A percentile compares a stretch with the other conserved stretches of the same genome.
Evolutionary conservation across 352 stramenopile genomes (phyloP).

Genomic region (Phytophthora fragariae): DNA sequence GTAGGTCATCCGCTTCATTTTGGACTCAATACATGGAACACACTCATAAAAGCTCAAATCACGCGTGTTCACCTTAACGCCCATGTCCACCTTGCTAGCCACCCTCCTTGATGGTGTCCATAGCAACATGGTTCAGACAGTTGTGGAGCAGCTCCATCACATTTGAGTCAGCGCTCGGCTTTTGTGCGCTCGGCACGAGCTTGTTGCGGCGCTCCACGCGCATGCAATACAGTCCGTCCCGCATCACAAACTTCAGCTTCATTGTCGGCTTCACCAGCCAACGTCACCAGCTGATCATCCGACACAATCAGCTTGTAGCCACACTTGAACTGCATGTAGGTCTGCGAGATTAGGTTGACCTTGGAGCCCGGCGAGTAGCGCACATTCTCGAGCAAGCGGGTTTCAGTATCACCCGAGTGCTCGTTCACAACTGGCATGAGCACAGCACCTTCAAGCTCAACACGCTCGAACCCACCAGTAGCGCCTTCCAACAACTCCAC

Average conservation of each 20-base stretch:
- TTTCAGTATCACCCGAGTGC: neutral
- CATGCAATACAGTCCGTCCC: neutral
- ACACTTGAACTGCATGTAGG: conserved; percentile 9
- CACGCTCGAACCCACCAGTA: neutral
- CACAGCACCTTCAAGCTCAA: neutral
- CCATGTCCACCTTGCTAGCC: neutral
- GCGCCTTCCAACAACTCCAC: neutral
- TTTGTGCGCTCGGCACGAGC: neutral
- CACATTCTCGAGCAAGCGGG: neutral
- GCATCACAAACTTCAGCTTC: conserved; percentile 5
- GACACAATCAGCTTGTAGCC: conserved; percentile 1
- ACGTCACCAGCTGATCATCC: neutral
- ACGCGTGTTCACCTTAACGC: neutral
- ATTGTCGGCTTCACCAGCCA: conserved; percentile 7
- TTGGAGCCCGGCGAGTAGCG: neutral
- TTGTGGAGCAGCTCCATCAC: conserved; percentile 4
- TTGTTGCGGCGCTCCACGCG: conserved; percentile 1
- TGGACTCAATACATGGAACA: neutral
- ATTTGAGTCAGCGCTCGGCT: neutral
- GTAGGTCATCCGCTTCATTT: conserved; percentile 4
- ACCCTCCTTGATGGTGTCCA: neutral
- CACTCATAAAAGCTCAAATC: neutral
- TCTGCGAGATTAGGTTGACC: conserved; percentile 2
- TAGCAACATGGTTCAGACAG: neutral
- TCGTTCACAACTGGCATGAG: neutral